Conservation (phyloP, 169 alveolate species). For the Babesia bovis region DNA sequence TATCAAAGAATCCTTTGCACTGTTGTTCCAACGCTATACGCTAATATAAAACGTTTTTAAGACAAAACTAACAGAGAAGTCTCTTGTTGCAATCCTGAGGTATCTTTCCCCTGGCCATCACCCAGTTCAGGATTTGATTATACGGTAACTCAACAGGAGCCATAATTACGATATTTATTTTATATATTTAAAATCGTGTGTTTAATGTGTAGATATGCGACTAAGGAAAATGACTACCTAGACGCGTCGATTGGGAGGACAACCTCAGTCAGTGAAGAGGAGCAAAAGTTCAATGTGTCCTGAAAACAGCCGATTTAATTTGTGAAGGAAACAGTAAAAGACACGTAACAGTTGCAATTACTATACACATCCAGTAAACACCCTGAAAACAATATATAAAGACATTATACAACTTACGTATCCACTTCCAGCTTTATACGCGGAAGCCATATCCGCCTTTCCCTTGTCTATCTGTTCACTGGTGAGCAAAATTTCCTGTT, state of each 20-base stretch:
- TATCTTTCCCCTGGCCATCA: slow-evolving; percentile 55
- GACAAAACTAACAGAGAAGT: slow-evolving; percentile 25
- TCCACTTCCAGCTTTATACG: slow-evolving; percentile 22
- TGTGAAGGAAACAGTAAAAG: slow-evolving; percentile 54
- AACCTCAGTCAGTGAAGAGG: no score
- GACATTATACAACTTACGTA: not conserved
- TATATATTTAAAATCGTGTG: not conserved
- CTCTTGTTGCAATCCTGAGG: slow-evolving; percentile 60
- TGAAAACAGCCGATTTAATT: slow-evolving; percentile 36
- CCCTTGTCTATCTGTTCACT: slow-evolving; percentile 67
- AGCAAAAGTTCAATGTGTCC: slow-evolving; percentile 17
- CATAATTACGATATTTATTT: slow-evolving; percentile 9
- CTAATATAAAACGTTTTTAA: not conserved
- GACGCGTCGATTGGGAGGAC: no score
- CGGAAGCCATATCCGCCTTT: slow-evolving; percentile 39
- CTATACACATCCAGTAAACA: slow-evolving; percentile 42
- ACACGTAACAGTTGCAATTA: slow-evolving; percentile 45
- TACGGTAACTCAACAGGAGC: slow-evolving; percentile 52
- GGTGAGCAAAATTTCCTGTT: slow-evolving; percentile 59
- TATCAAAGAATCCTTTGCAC: slow-evolving; percentile 40
- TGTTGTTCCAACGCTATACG: slow-evolving; percentile 45
- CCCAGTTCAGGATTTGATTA: slow-evolving; percentile 60
- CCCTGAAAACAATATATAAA: slow-evolving; percentile 8
- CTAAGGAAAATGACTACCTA: no score
- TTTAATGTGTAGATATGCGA: not conserved